Evolutionary conservation across 139 green algal species (phyloP).

Genomic region (Pycnococcus provasolii): DNA sequence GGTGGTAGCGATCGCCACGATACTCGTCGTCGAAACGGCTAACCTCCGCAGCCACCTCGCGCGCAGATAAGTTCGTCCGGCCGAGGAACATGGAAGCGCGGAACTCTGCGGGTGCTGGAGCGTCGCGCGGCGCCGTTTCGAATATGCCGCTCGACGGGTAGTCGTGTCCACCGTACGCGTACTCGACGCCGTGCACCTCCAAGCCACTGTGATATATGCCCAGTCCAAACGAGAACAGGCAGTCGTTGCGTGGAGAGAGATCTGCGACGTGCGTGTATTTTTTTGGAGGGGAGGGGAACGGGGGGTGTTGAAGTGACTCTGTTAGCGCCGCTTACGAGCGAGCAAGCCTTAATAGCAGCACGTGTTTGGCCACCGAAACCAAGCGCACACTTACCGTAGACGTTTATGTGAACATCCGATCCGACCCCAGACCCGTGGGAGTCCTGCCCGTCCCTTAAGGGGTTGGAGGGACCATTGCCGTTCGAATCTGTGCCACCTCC

Average conservation of each 20-base stretch:
- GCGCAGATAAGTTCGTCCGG: slow-evolving; percentile 42
- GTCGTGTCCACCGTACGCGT: slow-evolving; percentile 70
- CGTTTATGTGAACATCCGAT: too few relatives aligned
- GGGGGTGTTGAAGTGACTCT: too few relatives aligned
- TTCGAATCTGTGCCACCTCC: too few relatives aligned
- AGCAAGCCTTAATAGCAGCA: too few relatives aligned
- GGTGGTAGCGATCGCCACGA: slow-evolving; percentile 70
- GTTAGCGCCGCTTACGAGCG: too few relatives aligned
- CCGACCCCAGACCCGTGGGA: too few relatives aligned
- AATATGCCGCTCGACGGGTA: slow-evolving; percentile 76
- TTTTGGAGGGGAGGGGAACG: neutral
- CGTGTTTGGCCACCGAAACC: too few relatives aligned
- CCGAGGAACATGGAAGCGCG: slow-evolving; percentile 56
- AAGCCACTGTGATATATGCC: slow-evolving; percentile 73
- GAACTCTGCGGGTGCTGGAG: slow-evolving; percentile 50
- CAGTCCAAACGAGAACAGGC: neutral
- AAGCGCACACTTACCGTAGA: too few relatives aligned
- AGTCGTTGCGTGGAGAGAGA: neutral
- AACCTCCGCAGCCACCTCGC: slow-evolving; percentile 58
- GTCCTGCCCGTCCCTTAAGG: too few relatives aligned
- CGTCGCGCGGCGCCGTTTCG: slow-evolving; percentile 59
- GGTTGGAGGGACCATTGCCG: too few relatives aligned
- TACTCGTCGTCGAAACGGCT: slow-evolving; percentile 26
- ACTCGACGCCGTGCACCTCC: slow-evolving; percentile 70
- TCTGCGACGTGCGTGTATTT: too few relatives aligned